Conservation (phyloP, 2,329 filamentous ascomycete genomes). For the Diaporthe destruens region DNA sequence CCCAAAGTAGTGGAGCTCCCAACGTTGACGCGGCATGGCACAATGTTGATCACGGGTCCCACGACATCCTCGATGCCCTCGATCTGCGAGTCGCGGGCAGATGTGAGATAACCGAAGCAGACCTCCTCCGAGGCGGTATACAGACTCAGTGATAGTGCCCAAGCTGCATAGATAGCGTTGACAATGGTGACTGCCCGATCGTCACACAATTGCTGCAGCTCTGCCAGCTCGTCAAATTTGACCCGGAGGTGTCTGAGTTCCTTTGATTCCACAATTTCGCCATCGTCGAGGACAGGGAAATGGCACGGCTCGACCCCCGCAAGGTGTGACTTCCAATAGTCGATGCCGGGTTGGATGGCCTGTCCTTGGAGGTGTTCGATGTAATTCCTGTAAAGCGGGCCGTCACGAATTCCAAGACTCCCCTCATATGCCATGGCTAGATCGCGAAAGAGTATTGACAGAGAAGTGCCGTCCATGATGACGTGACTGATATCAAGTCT, state of each 20-base stretch:
- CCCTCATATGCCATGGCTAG: constrained; percentile 46
- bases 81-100: constrained; percentile 46
- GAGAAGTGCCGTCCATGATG: constrained; percentile 52
- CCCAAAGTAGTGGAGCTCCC: not conserved
- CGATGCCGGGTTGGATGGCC: constrained; percentile 42
- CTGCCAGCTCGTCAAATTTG: not conserved
- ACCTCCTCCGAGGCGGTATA: constrained; percentile 37
- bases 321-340: constrained; percentile 48
- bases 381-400: constrained; percentile 43
- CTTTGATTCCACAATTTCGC: constrained; percentile 39
- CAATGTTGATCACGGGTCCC: constrained; percentile 41
- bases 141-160: constrained; percentile 38
- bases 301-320: constrained; percentile 47
- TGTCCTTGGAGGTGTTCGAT: constrained; percentile 44
- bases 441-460: constrained; percentile 49
- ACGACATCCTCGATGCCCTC: constrained; percentile 45
- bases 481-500: constrained; percentile 53
- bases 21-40: constrained; percentile 1
- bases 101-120: constrained; percentile 44
- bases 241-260: constrained; percentile 7
- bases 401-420: not conserved
- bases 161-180: constrained; percentile 42
- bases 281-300: constrained; percentile 45
- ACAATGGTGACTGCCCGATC: constrained; percentile 43
- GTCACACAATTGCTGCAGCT: constrained; percentile 3